Conservation (phyloP, 352 stramenopile species). For the Pythium aristosporum region DNA sequence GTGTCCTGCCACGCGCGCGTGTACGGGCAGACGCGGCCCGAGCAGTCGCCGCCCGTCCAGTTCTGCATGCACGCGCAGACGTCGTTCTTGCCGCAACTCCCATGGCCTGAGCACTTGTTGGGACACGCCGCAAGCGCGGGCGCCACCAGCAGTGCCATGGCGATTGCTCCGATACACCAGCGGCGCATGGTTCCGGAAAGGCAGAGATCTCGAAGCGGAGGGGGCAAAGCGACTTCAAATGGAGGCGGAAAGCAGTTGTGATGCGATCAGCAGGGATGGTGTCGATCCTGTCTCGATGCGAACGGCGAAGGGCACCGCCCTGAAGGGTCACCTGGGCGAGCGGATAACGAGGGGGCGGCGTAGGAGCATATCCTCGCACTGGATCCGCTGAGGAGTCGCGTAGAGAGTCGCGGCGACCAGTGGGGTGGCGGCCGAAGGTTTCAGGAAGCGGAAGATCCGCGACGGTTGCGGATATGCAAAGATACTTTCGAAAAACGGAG, state of each 20-base stretch:
- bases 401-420: slow-evolving; percentile 13
- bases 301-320: not conserved
- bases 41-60: slow-evolving; percentile 58
- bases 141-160: slow-evolving; percentile 31
- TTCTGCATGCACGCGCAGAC: slow-evolving; percentile 85
- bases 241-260: slow-evolving; percentile 22
- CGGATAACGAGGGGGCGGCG: slow-evolving; percentile 13
- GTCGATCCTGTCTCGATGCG: not conserved
- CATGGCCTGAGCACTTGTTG: slow-evolving; percentile 90
- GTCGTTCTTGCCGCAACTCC: slow-evolving; percentile 72
- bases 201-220: not conserved
- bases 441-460: not conserved
- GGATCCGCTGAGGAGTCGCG: slow-evolving; percentile 11
- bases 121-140: slow-evolving; percentile 34
- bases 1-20: slow-evolving; percentile 54
- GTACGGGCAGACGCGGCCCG: slow-evolving; percentile 38
- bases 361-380: slow-evolving; percentile 2
- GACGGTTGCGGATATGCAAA: not conserved
- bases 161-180: slow-evolving; percentile 35
- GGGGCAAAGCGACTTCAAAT: not conserved
- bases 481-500: not conserved
- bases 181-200: slow-evolving; percentile 27
- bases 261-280: not conserved
- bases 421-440: not conserved
- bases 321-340: slow-evolving; percentile 8